Conservation (phyloP, 257 asterid genomes). For the Capsicum rhomboideum region DNA sequence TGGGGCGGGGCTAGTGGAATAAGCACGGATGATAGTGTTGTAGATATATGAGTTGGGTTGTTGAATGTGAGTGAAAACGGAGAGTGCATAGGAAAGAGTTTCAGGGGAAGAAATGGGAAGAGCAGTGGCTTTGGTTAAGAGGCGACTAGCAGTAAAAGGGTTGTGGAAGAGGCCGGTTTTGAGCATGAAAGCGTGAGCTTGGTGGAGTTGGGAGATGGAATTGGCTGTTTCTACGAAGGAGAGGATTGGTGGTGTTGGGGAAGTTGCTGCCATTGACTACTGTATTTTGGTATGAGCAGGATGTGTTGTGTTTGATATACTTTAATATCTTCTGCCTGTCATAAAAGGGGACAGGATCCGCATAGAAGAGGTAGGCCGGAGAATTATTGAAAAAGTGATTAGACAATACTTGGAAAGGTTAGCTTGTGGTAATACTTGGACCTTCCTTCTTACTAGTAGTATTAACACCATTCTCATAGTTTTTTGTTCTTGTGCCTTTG, state of each 20-base stretch:
- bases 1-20: slow-evolving; percentile 18
- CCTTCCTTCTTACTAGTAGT: too few species aligned
- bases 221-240: slow-evolving; percentile 20
- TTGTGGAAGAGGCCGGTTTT: slow-evolving; percentile 25
- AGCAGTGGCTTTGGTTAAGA: slow-evolving; percentile 15
- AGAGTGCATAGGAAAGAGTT: slow-evolving; percentile 22
- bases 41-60: slow-evolving; percentile 23
- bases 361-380: too few species aligned
- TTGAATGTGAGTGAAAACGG: slow-evolving; percentile 17
- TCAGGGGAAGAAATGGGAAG: not conserved
- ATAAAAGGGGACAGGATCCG: too few species aligned
- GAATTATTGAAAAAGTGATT: too few species aligned
- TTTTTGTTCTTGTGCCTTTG: too few species aligned
- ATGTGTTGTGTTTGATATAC: not conserved
- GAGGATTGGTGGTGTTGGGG: slow-evolving; percentile 12
- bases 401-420: too few species aligned
- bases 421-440: too few species aligned
- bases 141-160: slow-evolving; percentile 25
- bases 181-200: slow-evolving; percentile 29
- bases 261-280: not conserved
- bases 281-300: not conserved
- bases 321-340: too few species aligned
- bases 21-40: slow-evolving; percentile 29
- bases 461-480: too few species aligned
- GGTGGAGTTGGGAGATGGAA: slow-evolving; percentile 21